Percentiles rank a stretch among this genome's conserved stretches.
Conservation (phyloP, 345 rosid species). For the Lumnitzera littorea region DNA sequence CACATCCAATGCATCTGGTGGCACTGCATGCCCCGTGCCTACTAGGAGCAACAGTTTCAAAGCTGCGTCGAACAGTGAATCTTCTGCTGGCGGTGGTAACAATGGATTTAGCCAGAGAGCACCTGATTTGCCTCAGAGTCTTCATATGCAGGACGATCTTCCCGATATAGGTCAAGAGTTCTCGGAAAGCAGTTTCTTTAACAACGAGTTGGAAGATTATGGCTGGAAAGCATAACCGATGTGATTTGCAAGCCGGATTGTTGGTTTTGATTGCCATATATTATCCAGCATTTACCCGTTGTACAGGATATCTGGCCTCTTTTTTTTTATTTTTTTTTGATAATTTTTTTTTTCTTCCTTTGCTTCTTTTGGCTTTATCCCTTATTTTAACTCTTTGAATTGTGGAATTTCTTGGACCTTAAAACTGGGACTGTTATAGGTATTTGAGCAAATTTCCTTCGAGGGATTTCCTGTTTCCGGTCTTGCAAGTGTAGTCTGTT, state of each 20-base stretch:
- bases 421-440: constrained; percentile 22
- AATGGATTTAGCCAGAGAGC: constrained; percentile 39
- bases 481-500: constrained; percentile 34
- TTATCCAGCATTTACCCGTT: not conserved
- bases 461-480: constrained; percentile 17
- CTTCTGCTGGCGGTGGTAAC: constrained; percentile 43
- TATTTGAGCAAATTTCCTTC: constrained; percentile 12
- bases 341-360: not conserved
- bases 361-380: not conserved
- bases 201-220: constrained; percentile 62
- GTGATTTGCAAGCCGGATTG: constrained; percentile 16
- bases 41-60: constrained; percentile 60
- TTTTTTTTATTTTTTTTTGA: constrained; percentile 4
- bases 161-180: constrained; percentile 64
- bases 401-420: constrained; percentile 37
- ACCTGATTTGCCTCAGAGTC: constrained; percentile 40
- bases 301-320: constrained; percentile 8
- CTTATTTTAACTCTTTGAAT: constrained; percentile 9
- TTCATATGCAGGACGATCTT: constrained; percentile 48
- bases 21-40: constrained; percentile 31
- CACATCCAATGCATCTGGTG: constrained; percentile 32
- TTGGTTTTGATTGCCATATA: constrained; percentile 3
- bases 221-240: constrained; percentile 59
- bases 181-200: constrained; percentile 50
- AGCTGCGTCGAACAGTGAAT: constrained; percentile 50